Percentiles rank a stretch among this genome's conserved stretches.
phyloP scores from a whole-genome alignment of 192 early-diverging fungal species.

The Umbelopsis ramanniana region DNA sequence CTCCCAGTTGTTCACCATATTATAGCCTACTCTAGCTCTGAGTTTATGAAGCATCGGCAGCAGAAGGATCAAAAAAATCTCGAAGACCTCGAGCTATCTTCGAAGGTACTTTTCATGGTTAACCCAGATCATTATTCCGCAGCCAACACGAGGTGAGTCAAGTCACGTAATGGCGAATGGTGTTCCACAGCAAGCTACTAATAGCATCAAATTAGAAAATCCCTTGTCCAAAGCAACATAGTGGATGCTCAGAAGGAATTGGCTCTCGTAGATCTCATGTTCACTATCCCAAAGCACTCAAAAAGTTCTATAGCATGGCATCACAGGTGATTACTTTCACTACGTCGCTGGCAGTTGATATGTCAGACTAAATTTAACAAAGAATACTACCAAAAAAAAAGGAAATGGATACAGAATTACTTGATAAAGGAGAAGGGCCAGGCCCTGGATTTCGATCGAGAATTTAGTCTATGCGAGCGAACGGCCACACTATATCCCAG shows the following conservation, averaged over 20 bases:
- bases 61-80: neutral
- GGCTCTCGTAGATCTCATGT: conserved; percentile 45
- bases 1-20: conserved; percentile 1
- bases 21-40: neutral
- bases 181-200: neutral
- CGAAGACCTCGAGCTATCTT: conserved; percentile 27
- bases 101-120: conserved; percentile 46
- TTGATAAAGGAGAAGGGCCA: neutral
- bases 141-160: conserved; percentile 49
- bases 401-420: conserved; percentile 21
- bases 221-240: conserved; percentile 33
- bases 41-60: conserved; percentile 25
- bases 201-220: conserved; percentile 39
- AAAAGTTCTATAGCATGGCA: conserved; percentile 56
- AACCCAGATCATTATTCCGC: conserved; percentile 58
- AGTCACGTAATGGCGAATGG: neutral
- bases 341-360: neutral
- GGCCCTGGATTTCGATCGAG: conserved; percentile 21
- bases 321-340: conserved; percentile 41
- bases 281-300: conserved; percentile 55
- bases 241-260: conserved; percentile 44
- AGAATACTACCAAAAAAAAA: conserved; percentile 36
- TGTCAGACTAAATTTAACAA: neutral
- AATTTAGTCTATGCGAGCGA: conserved; percentile 38
- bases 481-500: conserved; percentile 51